phyloP scores from a whole-genome alignment of 305 asterid genomes.

The Caryopteris hybrid region DNA sequence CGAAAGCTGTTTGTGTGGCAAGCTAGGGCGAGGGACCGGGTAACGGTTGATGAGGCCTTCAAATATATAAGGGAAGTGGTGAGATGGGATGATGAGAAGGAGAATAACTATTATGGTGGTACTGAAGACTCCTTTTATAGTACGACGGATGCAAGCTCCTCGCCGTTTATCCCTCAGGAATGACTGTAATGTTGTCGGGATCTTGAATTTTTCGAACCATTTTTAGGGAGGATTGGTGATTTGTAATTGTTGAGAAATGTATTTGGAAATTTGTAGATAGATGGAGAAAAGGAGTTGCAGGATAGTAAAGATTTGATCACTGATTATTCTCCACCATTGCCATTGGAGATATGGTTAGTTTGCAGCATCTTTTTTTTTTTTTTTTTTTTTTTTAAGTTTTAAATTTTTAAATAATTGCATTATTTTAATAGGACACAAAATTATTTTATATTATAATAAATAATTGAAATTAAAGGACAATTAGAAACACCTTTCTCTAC shows the following conservation, averaged over 20 bases:
- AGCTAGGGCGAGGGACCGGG: slow-evolving; percentile 61
- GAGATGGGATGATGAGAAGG: slow-evolving; percentile 87
- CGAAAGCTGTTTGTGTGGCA: slow-evolving; percentile 77
- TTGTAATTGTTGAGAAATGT: slow-evolving; percentile 2
- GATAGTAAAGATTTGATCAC: background rate
- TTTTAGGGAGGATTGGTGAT: slow-evolving; percentile 25
- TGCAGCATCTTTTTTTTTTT: background rate
- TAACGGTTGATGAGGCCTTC: slow-evolving; percentile 68
- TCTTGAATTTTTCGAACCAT: slow-evolving; percentile 12
- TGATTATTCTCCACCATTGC: background rate
- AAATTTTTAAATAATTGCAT: background rate
- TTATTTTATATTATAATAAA: too few relatives aligned
- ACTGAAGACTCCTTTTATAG: slow-evolving; percentile 77
- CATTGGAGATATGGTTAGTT: background rate
- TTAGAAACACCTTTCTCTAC: too few relatives aligned
- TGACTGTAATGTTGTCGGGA: slow-evolving; percentile 21
- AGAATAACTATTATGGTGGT: slow-evolving; percentile 38
- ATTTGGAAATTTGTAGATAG: slow-evolving; percentile 32
- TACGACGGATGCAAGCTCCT: slow-evolving; percentile 62
- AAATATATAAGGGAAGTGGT: slow-evolving; percentile 72
- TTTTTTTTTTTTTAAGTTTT: too few relatives aligned
- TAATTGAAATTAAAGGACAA: too few relatives aligned
- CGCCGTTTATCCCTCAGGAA: slow-evolving; percentile 45
- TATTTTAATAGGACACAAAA: too few relatives aligned
- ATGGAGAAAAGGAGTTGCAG: slow-evolving; percentile 16